Conservation (phyloP, 495 filamentous ascomycete genomes). For the Daldinia vernicosa region DNA sequence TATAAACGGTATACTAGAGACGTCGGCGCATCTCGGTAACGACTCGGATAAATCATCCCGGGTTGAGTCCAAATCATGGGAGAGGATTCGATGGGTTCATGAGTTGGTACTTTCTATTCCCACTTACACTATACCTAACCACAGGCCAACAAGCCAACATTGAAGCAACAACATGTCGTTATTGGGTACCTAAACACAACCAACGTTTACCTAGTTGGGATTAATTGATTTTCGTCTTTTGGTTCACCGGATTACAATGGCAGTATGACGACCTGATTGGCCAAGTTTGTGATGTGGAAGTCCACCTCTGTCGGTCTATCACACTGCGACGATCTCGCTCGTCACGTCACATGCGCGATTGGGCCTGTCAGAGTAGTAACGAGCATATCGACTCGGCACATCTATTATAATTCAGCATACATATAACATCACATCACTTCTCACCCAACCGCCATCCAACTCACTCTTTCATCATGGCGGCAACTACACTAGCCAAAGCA, state of each 20-base stretch:
- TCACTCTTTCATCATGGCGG: background rate
- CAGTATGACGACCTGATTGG: slow-evolving; percentile 19
- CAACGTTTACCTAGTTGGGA: slow-evolving; percentile 14
- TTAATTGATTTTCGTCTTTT: background rate
- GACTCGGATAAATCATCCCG: no score
- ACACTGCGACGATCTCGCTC: slow-evolving; percentile 20
- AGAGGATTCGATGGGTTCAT: no score
- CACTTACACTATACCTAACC: no score
- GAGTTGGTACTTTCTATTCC: no score
- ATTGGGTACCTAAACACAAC: slow-evolving; percentile 4
- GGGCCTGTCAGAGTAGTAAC: slow-evolving; percentile 14
- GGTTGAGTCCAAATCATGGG: no score
- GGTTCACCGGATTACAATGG: slow-evolving; percentile 5
- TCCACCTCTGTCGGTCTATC: slow-evolving; percentile 25
- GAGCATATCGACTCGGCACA: slow-evolving; percentile 2
- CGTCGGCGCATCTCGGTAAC: no score
- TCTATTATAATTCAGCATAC: slow-evolving; percentile 16
- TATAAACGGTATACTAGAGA: no score
- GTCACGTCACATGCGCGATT: slow-evolving; percentile 34
- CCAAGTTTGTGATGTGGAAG: slow-evolving; percentile 30
- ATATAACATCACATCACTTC: background rate
- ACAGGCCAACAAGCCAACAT: background rate
- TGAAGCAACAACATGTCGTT: background rate
- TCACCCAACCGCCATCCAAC: background rate
- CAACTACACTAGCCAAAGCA: background rate